Evolutionary conservation across 345 rosid species (phyloP).

Genomic region (Syzygium jambos): DNA sequence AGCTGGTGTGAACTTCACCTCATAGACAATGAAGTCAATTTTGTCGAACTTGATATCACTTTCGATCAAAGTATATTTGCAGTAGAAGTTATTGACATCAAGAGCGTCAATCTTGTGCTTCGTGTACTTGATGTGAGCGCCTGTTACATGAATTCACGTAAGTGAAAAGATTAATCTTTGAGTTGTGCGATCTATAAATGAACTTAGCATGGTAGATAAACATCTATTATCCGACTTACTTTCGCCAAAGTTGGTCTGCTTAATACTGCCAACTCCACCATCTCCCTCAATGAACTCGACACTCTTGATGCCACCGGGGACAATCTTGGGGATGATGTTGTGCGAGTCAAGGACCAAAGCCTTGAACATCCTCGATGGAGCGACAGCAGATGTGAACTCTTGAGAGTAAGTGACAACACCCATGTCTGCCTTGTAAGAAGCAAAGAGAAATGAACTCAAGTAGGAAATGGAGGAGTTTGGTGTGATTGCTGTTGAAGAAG

Average conservation of each 20-base stretch:
- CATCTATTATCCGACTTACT: background rate
- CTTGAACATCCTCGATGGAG: background rate
- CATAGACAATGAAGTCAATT: background rate
- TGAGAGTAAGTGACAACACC: background rate
- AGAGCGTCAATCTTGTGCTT: conserved; percentile 3
- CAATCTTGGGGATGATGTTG: background rate
- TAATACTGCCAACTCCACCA: background rate
- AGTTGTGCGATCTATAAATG: background rate
- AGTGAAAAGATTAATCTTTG: background rate
- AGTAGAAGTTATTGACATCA: background rate
- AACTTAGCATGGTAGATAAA: background rate
- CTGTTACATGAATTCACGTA: background rate
- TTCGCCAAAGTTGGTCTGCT: background rate
- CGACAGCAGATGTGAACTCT: background rate
- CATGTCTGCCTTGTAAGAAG: background rate
- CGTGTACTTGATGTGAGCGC: background rate
- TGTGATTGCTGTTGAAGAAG: background rate
- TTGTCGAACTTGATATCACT: background rate
- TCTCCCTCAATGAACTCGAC: background rate
- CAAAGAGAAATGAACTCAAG: background rate
- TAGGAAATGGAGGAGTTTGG: background rate
- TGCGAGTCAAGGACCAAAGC: background rate
- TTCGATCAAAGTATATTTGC: conserved; percentile 6
- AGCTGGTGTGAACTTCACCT: background rate
- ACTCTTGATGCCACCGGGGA: background rate